Evolutionary conservation across 2,329 filamentous ascomycete species (phyloP).

Genomic region (Fusarium virguliforme): DNA sequence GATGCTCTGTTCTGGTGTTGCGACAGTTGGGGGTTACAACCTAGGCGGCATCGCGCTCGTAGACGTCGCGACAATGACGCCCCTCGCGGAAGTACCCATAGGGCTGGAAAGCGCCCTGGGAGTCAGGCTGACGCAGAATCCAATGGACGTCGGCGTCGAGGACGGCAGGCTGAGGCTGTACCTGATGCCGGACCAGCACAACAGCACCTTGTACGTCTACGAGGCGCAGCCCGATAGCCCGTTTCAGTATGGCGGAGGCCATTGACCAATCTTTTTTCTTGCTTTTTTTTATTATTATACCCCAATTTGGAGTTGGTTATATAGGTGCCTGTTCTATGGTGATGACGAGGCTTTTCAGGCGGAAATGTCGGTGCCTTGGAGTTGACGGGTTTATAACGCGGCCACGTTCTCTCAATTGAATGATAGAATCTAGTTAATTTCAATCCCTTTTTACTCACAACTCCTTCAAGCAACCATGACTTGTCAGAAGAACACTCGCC

Average conservation of each 20-base stretch:
- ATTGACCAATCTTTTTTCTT: neutral
- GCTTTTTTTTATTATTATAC: neutral
- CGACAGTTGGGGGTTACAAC: constrained; percentile 54
- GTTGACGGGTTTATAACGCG: neutral
- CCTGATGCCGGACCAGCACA: constrained; percentile 64
- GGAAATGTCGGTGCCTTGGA: constrained; percentile 41
- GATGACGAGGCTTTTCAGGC: constrained; percentile 35
- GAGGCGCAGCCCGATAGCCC: constrained; percentile 56
- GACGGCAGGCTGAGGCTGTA: constrained; percentile 63
- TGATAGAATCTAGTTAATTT: neutral
- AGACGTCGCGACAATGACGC: constrained; percentile 62
- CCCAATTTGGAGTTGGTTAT: neutral
- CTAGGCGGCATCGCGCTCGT: constrained; percentile 66
- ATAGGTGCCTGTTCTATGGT: constrained; percentile 38
- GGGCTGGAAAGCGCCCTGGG: constrained; percentile 59
- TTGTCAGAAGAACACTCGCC: neutral
- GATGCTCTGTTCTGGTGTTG: constrained; percentile 66
- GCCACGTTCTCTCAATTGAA: neutral
- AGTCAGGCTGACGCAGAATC: constrained; percentile 64
- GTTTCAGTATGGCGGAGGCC: constrained; percentile 43
- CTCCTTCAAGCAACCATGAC: constrained; percentile 24
- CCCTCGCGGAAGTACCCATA: constrained; percentile 64
- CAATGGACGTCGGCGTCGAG: constrained; percentile 63
- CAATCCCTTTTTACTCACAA: neutral
- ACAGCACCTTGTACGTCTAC: constrained; percentile 64